These are phyloP conservation scores for Termitomyces sp. DNA, from an alignment of 768 basidiomycete genomes.

Conservation along the genomic window DNA sequence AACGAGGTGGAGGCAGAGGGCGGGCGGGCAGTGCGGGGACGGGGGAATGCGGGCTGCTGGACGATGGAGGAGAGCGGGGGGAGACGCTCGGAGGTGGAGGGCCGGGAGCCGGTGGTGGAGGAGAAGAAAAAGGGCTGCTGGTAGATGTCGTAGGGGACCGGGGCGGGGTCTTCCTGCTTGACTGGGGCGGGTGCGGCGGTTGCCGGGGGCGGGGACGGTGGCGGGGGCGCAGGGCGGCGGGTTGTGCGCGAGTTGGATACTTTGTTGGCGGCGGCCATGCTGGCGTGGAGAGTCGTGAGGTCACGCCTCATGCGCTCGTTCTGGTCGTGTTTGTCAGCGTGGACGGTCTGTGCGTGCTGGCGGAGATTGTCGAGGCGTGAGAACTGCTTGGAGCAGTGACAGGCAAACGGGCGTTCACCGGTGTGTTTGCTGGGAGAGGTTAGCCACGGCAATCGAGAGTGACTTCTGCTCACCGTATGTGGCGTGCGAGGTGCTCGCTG, in stretches of 20 bases:
- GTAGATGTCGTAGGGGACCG: conserved; percentile 9
- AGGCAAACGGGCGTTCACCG: conserved; percentile 93
- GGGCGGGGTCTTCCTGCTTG: conserved; percentile 35
- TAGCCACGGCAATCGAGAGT: neutral
- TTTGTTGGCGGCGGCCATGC: conserved; percentile 63
- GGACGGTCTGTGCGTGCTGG: conserved; percentile 96
- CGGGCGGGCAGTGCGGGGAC: conserved; percentile 5
- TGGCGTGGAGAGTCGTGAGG: conserved; percentile 76
- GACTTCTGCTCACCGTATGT: conserved; percentile 56
- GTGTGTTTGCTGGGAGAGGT: conserved; percentile 79
- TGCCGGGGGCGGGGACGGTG: neutral
- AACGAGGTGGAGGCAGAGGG: conserved; percentile 3
- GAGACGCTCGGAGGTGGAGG: conserved; percentile 55
- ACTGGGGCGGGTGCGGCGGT: conserved; percentile 18
- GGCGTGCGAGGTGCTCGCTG: conserved; percentile 92
- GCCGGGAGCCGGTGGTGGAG: conserved; percentile 24
- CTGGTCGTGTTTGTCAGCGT: conserved; percentile 87
- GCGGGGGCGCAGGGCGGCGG: neutral
- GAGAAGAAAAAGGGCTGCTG: conserved; percentile 15
- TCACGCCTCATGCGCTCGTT: conserved; percentile 93
- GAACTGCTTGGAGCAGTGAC: conserved; percentile 94
- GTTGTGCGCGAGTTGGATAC: conserved; percentile 16
- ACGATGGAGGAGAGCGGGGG: conserved; percentile 64
- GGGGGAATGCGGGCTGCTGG: conserved; percentile 5
- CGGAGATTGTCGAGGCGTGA: conserved; percentile 95